Evolutionary conservation across 257 asterid species (phyloP).

Genomic region (Solanum tarapatanum): DNA sequence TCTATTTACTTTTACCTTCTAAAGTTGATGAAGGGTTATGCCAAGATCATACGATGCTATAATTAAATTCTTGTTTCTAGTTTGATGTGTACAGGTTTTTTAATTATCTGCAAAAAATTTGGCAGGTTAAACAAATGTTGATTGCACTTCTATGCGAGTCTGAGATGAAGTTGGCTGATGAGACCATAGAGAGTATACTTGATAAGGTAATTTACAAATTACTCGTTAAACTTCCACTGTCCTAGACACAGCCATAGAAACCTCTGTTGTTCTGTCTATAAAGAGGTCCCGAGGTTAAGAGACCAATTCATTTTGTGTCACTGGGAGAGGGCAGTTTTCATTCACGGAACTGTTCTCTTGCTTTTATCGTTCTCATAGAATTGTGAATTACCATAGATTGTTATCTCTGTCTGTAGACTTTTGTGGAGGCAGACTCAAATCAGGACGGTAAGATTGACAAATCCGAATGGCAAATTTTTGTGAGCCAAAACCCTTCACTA

Average conservation of each 20-base stretch:
- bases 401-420: constrained; percentile 44
- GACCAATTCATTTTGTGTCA: neutral
- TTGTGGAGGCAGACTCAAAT: constrained; percentile 68
- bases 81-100: constrained; percentile 6
- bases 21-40: neutral
- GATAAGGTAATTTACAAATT: constrained; percentile 53
- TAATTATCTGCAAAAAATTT: constrained; percentile 12
- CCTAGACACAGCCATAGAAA: neutral
- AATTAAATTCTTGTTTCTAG: neutral
- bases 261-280: neutral
- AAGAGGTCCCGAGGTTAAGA: neutral
- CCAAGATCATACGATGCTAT: neutral
- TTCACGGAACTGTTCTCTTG: neutral
- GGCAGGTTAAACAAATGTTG: constrained; percentile 96
- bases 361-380: neutral
- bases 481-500: constrained; percentile 68
- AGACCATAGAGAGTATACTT: constrained; percentile 72
- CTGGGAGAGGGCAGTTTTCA: neutral
- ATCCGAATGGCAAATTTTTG: constrained; percentile 81
- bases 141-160: constrained; percentile 89
- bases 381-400: neutral
- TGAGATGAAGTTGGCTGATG: constrained; percentile 94
- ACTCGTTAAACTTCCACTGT: neutral
- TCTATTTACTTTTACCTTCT: neutral
- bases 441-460: constrained; percentile 82